Evolutionary conservation across 2,329 filamentous ascomycete genomes (phyloP).

Genomic region (Colletotrichum sidae): DNA sequence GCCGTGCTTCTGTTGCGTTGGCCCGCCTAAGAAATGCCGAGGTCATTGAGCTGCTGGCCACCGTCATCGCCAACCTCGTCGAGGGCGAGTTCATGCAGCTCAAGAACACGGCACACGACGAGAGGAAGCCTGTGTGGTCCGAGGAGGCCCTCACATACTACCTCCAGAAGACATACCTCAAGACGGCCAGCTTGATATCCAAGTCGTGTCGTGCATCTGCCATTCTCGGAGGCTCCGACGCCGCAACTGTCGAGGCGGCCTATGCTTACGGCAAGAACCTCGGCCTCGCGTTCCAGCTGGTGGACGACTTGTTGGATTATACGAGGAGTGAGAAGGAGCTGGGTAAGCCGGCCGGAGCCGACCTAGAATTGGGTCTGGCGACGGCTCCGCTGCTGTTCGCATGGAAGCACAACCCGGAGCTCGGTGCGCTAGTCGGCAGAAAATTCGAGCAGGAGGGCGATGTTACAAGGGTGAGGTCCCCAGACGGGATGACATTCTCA

Average conservation of each 20-base stretch:
- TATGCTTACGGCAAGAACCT: constrained; percentile 95
- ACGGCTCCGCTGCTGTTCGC: constrained; percentile 95
- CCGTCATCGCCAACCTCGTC: constrained; percentile 96
- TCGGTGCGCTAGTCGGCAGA: constrained; percentile 89
- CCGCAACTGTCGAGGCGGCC: constrained; percentile 86
- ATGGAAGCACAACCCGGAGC: constrained; percentile 88
- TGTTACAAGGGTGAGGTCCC: constrained; percentile 76
- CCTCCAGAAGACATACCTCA: constrained; percentile 97
- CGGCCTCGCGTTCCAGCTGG: constrained; percentile 94
- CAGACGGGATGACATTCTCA: constrained; percentile 23
- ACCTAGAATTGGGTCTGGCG: constrained; percentile 91
- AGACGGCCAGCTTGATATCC: constrained; percentile 94
- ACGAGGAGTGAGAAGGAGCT: constrained; percentile 86
- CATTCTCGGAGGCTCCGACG: constrained; percentile 81
- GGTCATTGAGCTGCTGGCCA: constrained; percentile 93
- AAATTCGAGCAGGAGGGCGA: constrained; percentile 90
- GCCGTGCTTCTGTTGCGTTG: constrained; percentile 91
- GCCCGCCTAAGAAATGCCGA: constrained; percentile 92
- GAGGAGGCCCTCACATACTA: constrained; percentile 94
- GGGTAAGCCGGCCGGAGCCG: constrained; percentile 94
- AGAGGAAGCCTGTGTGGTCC: constrained; percentile 84
- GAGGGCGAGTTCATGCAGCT: constrained; percentile 99
- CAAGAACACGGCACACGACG: constrained; percentile 93
- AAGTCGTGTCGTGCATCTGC: constrained; percentile 95
- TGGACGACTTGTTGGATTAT: constrained; percentile 98